phyloP scores from a whole-genome alignment of 148 eudicot species.

The Diospyros lotus region DNA sequence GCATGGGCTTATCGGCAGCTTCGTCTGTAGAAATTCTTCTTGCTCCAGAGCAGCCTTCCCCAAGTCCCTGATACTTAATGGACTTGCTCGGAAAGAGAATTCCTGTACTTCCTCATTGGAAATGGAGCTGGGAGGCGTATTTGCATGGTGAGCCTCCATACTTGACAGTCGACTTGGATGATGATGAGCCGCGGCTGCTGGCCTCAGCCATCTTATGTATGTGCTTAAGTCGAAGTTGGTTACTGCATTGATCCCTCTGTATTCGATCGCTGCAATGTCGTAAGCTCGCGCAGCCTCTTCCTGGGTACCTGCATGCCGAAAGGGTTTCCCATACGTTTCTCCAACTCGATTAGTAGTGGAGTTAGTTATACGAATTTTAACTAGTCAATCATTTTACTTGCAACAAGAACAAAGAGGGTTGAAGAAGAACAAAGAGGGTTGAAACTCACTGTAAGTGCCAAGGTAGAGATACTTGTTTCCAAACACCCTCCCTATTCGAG shows the following conservation, averaged over 20 bases:
- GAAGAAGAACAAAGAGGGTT: neutral
- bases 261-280: slow-evolving; percentile 47
- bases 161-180: neutral
- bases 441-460: slow-evolving; percentile 64
- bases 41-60: slow-evolving; percentile 5
- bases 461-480: slow-evolving; percentile 89
- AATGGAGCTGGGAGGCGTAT: neutral
- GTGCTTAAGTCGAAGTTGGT: slow-evolving; percentile 45
- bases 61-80: neutral
- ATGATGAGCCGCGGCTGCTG: slow-evolving; percentile 13
- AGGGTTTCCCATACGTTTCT: neutral
- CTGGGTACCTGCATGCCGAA: slow-evolving; percentile 31
- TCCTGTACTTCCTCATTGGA: slow-evolving; percentile 1
- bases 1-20: slow-evolving; percentile 19
- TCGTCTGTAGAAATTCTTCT: slow-evolving; percentile 19
- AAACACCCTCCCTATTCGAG: slow-evolving; percentile 81
- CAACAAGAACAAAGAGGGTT: neutral
- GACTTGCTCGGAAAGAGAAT: slow-evolving; percentile 3
- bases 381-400: no score
- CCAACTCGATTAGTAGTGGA: neutral
- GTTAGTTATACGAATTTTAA: neutral
- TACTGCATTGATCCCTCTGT: slow-evolving; percentile 39
- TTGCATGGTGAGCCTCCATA: neutral
- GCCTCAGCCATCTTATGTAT: slow-evolving; percentile 37
- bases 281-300: slow-evolving; percentile 48